Evolutionary conservation across 2,329 filamentous ascomycete genomes (phyloP), one percentile per base, ranked within the genome.

Genomic region (Decorospora gaudefroyi): DNA sequence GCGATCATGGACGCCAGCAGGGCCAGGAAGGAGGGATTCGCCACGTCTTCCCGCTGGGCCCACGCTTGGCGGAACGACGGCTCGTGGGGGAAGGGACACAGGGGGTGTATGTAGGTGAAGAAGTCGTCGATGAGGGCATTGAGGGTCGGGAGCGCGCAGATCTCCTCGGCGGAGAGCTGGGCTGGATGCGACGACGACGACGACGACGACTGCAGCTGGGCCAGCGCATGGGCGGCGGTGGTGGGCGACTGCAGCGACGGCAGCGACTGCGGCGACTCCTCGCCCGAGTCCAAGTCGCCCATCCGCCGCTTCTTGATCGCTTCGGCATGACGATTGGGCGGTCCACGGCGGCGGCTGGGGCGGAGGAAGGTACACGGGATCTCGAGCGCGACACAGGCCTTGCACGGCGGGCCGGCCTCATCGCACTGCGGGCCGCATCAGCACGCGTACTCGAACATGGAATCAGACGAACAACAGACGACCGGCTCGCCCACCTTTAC

Each of bases 71-170:
- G 80, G 65, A 91, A 90, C 3, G 85, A 87, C 0, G 86, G 86
- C 63, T 90, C 86, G 67, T 91, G 87, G 0, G 87, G 87, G 44
- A 91, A 90, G 0, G 87, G 87, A 45, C 81, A 82, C 6, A 91
- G 77, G 1, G 87, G 87, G 57, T 90, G 86, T 39, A 90, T 85
- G 65, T 90, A 90, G 12, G 85, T 89, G 71, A 90, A 91, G 76
- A 88, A 91, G 72, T 91, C 87, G 65, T 90, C 85, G 44, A 91
- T 80, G 11, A 90, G 76, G 2, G 85, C 77, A 58, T 86, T 79
- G 38, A 91, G 73, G 8, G 85, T 82, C 6, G 81, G 79, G 67
- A 85, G 76, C 0, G 87, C 84, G 27, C 85, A 87, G 49, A 91
- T 90, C 2, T 80, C 76, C 62, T 91, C 87, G 33, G 84, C 78